Base-by-base conservation (phyloP, 768 basidiomycete species). In the Tricholoma sp. region DNA sequence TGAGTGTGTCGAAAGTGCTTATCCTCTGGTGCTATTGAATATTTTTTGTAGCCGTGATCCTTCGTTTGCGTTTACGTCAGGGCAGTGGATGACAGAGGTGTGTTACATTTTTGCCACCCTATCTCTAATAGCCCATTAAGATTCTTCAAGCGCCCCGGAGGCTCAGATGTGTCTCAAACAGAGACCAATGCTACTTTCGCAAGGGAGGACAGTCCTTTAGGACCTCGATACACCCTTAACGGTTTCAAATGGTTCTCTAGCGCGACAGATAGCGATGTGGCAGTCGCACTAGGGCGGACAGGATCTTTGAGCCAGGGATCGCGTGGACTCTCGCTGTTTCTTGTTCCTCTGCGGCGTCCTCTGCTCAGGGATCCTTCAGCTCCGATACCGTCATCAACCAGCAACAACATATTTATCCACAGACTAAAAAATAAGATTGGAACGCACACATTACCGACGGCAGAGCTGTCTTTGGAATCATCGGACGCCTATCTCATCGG, bases 201-300 rank as follows among this genome's bases (percentile, higher is more conserved):
- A 0, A 67, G 72, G 6, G 64, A 71, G 34, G 58, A 57, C 1
- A 65, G 73, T 55, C 53, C 41, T 6, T 72, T 80, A 54, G 86
- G 86, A 17, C 72, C 79, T 2, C 69, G 75, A 50, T 88, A 87
- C 66, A 72, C 64, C 17, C 67, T 90, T 18, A 73, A 89, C 59
- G 88, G 89, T 3, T 81, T 90, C 67, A 91, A 90, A 70, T 91
- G 89, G 89, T 91, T 91, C 68, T 89, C 89, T 13, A 88, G 86
- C 61, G 90, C 90, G 1, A 88, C 88, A 0, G 90, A 91, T 61
- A 82, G 85, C 59, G 74, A 91, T 57, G 72, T 90, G 8, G 79
- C 88, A 0, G 75, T 91, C 24, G 88, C 86, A 1, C 73, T 91
- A 5, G 90, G 88, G 5, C 84, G 89, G 36, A 90, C 89, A 1